phyloP scores from a whole-genome alignment of 139 green algal species.

The Spirogloea muscicola region DNA sequence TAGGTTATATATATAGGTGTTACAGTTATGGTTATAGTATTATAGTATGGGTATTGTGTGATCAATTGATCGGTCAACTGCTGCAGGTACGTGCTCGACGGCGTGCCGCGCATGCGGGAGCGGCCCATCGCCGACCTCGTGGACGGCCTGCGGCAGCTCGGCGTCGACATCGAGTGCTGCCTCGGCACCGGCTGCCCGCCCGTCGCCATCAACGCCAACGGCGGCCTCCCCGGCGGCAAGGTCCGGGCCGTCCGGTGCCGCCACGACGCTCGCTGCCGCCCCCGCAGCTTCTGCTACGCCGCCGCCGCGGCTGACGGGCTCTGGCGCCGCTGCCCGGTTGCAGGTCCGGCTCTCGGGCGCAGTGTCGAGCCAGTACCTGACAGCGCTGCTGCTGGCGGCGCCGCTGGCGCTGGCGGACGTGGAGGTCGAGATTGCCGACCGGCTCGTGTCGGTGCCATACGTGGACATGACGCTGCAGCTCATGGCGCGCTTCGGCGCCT shows the following conservation, averaged over 20 bases:
- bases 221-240: constrained; percentile 77
- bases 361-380: constrained; percentile 85
- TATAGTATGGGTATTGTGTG: too few relatives aligned
- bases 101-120: constrained; percentile 89
- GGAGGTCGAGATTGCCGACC: constrained; percentile 76
- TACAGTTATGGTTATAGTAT: too few relatives aligned
- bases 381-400: constrained; percentile 92
- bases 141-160: constrained; percentile 73
- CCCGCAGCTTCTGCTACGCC: too few relatives aligned
- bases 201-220: constrained; percentile 72
- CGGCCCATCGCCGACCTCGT: constrained; percentile 79
- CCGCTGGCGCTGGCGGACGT: constrained; percentile 78
- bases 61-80: too few relatives aligned
- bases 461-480: constrained; percentile 98
- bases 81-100: constrained; percentile 41
- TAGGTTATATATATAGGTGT: too few relatives aligned
- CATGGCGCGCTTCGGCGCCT: constrained; percentile 74
- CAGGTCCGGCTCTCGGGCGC: constrained; percentile 44
- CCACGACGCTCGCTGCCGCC: background rate
- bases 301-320: too few relatives aligned
- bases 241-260: constrained; percentile 46
- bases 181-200: constrained; percentile 94
- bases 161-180: constrained; percentile 84
- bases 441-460: constrained; percentile 92
- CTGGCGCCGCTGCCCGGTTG: too few relatives aligned